Percentiles rank a stretch among this genome's conserved stretches.
These are phyloP conservation scores for Lactuca saligna DNA, from an alignment of 129 eudicot genomes.

Conservation along the genomic window DNA sequence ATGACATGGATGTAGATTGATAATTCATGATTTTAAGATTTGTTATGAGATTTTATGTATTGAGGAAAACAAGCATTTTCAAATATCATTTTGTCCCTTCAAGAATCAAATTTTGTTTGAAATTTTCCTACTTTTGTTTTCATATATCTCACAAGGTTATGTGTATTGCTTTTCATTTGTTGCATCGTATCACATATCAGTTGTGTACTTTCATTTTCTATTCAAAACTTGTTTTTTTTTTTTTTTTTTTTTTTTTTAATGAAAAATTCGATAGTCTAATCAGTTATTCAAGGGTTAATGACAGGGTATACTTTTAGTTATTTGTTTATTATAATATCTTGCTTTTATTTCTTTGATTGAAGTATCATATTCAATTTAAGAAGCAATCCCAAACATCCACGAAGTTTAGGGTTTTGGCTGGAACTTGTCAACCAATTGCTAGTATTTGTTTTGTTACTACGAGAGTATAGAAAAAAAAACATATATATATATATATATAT, in stretches of 20 bases:
- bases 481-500: no score
- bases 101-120: conserved; percentile 28
- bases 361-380: no score
- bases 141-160: conserved; percentile 3
- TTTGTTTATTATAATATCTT: no score
- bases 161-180: conserved; percentile 11
- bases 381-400: no score
- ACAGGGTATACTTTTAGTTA: no score
- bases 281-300: no score
- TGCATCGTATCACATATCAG: conserved; percentile 11
- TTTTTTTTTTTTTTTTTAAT: not conserved
- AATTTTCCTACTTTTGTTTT: conserved; percentile 9
- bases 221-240: not conserved
- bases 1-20: conserved; percentile 56
- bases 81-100: not conserved
- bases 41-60: not conserved
- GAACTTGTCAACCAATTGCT: not conserved
- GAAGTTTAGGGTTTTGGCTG: no score
- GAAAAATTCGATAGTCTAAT: no score
- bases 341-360: no score
- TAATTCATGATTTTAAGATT: not conserved
- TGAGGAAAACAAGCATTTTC: conserved; percentile 13
- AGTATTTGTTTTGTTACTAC: not conserved
- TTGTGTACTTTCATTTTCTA: conserved; percentile 18
- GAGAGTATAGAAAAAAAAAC: no score